These are phyloP conservation scores for Sorghum bicolor DNA, from an alignment of 176 grass and related monocot species.

Conservation along the genomic window Sorghum_bicolor_NCBIv3 NC_012873.2:51540501-51541000, in stretches of 20 bases:
- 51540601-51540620: not conserved
- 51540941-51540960: slow-evolving; percentile 86
- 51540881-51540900: slow-evolving; percentile 70
- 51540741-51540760: slow-evolving; percentile 93
- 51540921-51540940: slow-evolving; percentile 91
- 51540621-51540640: not conserved
- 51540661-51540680: slow-evolving; percentile 22
- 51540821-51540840: not conserved
- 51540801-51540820: slow-evolving; percentile 34
- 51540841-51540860: not conserved
- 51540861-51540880: slow-evolving; percentile 78
- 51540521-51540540: not conserved
- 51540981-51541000: slow-evolving; percentile 14
- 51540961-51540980: slow-evolving; percentile 95
- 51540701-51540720: slow-evolving; percentile 97
- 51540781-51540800: slow-evolving; percentile 45
- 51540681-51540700: slow-evolving; percentile 73
- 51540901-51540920: slow-evolving; percentile 78
- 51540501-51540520: not conserved
- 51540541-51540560: slow-evolving; percentile 5
- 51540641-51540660: not conserved
- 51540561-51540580: slow-evolving; percentile 2
- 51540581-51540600: not conserved
- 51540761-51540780: slow-evolving; percentile 69
- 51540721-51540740: slow-evolving; percentile 86